Evolutionary conservation across 2,329 filamentous ascomycete species (phyloP).

Genomic region (Colletotrichum sansevieriae): DNA sequence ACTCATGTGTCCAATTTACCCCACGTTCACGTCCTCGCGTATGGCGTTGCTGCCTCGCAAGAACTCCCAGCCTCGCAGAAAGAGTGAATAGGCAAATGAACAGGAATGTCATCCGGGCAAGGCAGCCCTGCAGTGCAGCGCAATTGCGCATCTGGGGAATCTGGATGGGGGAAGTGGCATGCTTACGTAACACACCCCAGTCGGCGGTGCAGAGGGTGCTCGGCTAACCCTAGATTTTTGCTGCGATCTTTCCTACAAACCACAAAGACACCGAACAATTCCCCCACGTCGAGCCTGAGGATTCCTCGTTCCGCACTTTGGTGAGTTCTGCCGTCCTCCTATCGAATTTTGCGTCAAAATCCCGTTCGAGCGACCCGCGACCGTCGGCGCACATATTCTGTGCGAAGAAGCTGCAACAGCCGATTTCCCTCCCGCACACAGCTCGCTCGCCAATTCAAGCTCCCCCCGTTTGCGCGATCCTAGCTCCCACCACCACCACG

Average conservation of each 20-base stretch:
- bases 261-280: slow-evolving; percentile 37
- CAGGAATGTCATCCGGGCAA: slow-evolving; percentile 3
- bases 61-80: background rate
- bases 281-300: slow-evolving; percentile 29
- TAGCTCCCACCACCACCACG: slow-evolving; percentile 40
- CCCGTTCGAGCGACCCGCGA: slow-evolving; percentile 13
- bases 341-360: slow-evolving; percentile 28
- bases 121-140: slow-evolving; percentile 5
- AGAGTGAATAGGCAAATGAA: background rate
- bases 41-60: too few relatives aligned
- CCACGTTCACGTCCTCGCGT: background rate
- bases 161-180: slow-evolving; percentile 29
- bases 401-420: slow-evolving; percentile 24
- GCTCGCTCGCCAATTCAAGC: slow-evolving; percentile 39
- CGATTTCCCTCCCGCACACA: slow-evolving; percentile 32
- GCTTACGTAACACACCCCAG: slow-evolving; percentile 59
- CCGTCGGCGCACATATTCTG: slow-evolving; percentile 24
- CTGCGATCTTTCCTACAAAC: slow-evolving; percentile 49
- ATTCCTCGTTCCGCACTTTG: slow-evolving; percentile 51
- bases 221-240: slow-evolving; percentile 63
- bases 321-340: slow-evolving; percentile 49
- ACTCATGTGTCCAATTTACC: background rate
- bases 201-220: slow-evolving; percentile 46
- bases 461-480: slow-evolving; percentile 34
- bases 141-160: slow-evolving; percentile 26